Evolutionary conservation across 345 rosid species (phyloP), one percentile per base, ranked within the genome.

Genomic region (Kernera saxatilis): DNA sequence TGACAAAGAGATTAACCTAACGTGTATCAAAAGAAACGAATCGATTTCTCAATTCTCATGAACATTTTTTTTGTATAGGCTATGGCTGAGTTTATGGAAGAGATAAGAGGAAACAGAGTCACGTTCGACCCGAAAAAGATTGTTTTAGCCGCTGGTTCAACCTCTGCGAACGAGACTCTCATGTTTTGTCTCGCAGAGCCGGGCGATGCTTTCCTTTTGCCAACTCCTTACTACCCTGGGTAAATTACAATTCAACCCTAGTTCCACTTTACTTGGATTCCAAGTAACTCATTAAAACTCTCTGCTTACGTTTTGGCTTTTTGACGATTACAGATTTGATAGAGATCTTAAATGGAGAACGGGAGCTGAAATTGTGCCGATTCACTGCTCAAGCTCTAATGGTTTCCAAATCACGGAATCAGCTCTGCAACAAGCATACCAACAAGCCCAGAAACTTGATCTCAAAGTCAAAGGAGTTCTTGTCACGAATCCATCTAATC

Each of bases 171-270:
- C 72, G 96, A 90, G 75, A 83, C 88, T 32, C 88, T 90, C 70
- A 80, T 87, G 76, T 87, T 87, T 40, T 90, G 96, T 56, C 87
- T 90, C 3, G 91, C 91, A 3, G 87, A 90, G 54, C 82, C 80
- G 17, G 93, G 96, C 48, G 91, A 90, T 22, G 93, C 96, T 48
- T 80, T 90, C 67, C 96, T 90, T 37, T 78, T 90, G 67, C 96
- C 96, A 25, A 85, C 88, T 8, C 96, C 96, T 63, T 89, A 89
- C 75, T 89, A 89, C 33, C 93, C 96, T 26, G 96, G 96, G 96
- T 87, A 78, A 67, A 68, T 72, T 55, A 21, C 62, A 59, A 52
- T 35, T 69, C 26, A 54, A 3, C 64, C 56, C 67, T 5, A 61
- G 14, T 48, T 10, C 70, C 56, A 60, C 73, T 64, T 80, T 66